These are phyloP conservation scores for Phylloporus sp. DNA, from an alignment of 768 basidiomycete species.

Conservation along the genomic window DNA sequence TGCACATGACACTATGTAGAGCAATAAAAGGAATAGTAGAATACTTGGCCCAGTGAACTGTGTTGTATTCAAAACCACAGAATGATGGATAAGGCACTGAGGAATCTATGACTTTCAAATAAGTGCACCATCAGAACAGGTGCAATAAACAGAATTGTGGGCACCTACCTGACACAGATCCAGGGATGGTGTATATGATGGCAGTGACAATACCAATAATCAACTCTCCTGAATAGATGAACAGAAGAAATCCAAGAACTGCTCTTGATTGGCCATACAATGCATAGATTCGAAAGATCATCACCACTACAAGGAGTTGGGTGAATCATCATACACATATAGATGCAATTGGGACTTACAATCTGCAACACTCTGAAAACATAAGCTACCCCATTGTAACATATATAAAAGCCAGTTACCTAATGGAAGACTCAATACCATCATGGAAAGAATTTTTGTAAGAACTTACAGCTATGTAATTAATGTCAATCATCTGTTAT, in stretches of 20 bases:
- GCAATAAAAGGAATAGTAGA: not conserved
- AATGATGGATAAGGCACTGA: not conserved
- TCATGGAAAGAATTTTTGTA: not conserved
- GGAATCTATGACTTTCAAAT: not conserved
- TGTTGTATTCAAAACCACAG: not conserved
- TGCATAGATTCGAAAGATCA: slow-evolving; percentile 11
- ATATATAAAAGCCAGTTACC: no score
- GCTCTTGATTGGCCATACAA: not conserved
- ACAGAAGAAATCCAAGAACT: not conserved
- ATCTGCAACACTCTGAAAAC: not conserved
- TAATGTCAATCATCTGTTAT: not conserved
- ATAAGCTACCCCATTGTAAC: no score
- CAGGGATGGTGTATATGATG: not conserved
- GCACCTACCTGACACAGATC: not conserved
- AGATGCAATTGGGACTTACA: no score
- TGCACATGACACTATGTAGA: slow-evolving; percentile 7
- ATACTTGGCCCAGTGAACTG: slow-evolving; percentile 1
- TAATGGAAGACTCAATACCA: no score
- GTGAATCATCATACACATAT: no score
- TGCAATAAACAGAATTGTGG: not conserved
- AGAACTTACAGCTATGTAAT: not conserved
- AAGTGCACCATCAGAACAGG: not conserved
- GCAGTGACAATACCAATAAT: not conserved
- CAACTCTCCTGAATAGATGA: not conserved
- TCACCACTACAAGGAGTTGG: slow-evolving; percentile 8